These are phyloP conservation scores for Bothriochloa decipiens DNA, from an alignment of 176 grass and related monocot species.

Conservation along the genomic window DNA sequence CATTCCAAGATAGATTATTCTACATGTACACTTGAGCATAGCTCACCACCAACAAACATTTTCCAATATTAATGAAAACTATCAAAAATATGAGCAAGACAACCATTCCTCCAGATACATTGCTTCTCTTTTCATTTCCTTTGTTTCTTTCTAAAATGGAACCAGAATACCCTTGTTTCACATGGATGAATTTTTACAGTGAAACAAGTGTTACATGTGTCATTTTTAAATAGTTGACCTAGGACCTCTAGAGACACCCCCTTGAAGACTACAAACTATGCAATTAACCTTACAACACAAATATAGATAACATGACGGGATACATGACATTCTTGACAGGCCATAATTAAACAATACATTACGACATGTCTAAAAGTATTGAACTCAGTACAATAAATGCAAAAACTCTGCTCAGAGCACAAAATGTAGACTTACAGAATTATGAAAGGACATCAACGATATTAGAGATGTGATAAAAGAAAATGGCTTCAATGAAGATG, in stretches of 20 bases:
- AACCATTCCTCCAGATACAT: neutral
- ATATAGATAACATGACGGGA: neutral
- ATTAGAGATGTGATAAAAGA: conserved; percentile 67
- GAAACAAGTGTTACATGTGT: conserved; percentile 16
- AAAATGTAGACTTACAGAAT: conserved; percentile 60
- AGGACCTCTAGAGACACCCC: neutral
- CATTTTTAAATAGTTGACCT: neutral
- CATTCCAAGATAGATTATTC: neutral
- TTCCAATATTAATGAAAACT: neutral
- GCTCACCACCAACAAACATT: neutral
- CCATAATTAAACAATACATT: conserved; percentile 12
- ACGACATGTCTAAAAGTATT: neutral
- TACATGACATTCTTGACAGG: neutral
- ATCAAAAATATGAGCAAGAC: neutral
- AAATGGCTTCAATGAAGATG: conserved; percentile 74
- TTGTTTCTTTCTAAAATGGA: neutral
- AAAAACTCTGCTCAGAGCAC: neutral
- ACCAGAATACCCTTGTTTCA: neutral
- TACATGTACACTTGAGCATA: neutral
- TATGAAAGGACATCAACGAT: conserved; percentile 57
- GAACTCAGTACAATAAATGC: neutral
- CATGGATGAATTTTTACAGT: neutral
- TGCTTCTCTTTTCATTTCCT: neutral
- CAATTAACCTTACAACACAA: conserved; percentile 1
- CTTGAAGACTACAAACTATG: neutral